Conservation (phyloP, 345 rosid species). For the Raphanus sativus region DNA sequence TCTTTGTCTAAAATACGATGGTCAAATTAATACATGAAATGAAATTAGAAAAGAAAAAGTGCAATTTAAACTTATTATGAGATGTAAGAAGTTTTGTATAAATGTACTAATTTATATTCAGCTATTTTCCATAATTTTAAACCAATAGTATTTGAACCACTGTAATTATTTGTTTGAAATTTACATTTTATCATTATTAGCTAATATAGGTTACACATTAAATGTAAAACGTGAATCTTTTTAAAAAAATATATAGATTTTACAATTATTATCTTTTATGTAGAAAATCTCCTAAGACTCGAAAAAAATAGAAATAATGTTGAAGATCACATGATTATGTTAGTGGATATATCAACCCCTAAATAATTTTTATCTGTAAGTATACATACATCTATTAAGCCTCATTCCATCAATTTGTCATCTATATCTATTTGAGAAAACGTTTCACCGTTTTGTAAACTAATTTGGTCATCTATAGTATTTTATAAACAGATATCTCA, state of each 20-base stretch:
- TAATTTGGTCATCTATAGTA: neutral
- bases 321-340: neutral
- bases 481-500: neutral
- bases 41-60: neutral
- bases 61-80: neutral
- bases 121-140: neutral
- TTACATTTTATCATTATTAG: neutral
- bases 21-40: neutral
- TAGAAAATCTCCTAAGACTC: neutral
- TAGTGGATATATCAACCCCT: neutral
- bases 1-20: neutral
- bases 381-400: neutral
- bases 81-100: neutral
- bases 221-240: neutral
- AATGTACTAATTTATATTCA: neutral
- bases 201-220: neutral
- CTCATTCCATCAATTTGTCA: neutral
- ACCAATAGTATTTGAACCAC: neutral
- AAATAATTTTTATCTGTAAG: neutral
- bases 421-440: neutral
- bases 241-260: no score
- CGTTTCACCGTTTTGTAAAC: neutral
- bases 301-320: neutral
- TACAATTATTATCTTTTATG: neutral
- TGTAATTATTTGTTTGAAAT: neutral